Base-by-base conservation (phyloP, 1,284 basidiomycete genomes). In the Ceratobasidium papillatum region DNA sequence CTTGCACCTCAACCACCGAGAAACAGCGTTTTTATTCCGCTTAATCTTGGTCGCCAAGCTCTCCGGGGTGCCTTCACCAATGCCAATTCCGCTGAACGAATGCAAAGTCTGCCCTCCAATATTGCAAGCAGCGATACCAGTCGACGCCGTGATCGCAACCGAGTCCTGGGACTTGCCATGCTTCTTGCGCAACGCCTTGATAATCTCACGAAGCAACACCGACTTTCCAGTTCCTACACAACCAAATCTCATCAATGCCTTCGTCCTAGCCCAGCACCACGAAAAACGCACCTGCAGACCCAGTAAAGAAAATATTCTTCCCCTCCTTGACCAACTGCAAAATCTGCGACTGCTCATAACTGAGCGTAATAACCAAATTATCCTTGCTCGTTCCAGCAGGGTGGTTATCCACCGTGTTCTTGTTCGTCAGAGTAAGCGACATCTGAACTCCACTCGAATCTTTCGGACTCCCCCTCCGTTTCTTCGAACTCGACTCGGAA, bases 231-330 rank as follows among this genome's bases (percentile, higher is more conserved):
- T 88, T 38, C 88, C 88, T 87, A 27, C 12, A 36, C 38, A 17
- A 19, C 25, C 8, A 47, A 47, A 11, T 56, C 3, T 2, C 41
- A 5, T 45, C 11, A 38, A 14, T 25, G 17, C 41, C 11, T 17
- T 19, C 22, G 38, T 11, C 19, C 14, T n/a, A 19, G 19, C 9
- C 32, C 9, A 30, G 17, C 2, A 36, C 1, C 8, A 30, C 41
- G 34, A 5, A 47, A 47, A 34, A 85, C 91, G 79, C 78, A 96
- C 95, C 95, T 75, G 95, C 97, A 84, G 94, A 96, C 30, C 98
- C 97, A 0, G 97, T 99, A 83, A 98, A 99, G 80, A 99, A 99
- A n/a, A 99, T 81, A 79, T 90, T 97, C 71, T 91, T 84, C 1
- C 89, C 89, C 17, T 88, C 83, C 34, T 90, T 82, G 0, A 95